A percentile compares a stretch with the other conserved stretches of the same genome.
Evolutionary conservation across 768 basidiomycete genomes (phyloP).

Genomic region (Mycena haematopus): DNA sequence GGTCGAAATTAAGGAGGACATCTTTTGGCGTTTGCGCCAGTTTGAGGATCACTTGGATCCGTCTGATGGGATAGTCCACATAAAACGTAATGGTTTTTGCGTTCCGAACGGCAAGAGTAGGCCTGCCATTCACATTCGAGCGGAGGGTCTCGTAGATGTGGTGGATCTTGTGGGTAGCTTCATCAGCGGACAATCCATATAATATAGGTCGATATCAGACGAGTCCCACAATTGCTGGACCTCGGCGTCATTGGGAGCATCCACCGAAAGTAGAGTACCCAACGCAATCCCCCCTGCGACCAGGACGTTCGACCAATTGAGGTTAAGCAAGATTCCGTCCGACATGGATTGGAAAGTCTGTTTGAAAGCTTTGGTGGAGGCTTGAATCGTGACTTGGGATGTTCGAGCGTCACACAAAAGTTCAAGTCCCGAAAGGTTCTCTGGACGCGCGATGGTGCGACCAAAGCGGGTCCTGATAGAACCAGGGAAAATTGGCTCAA

Average conservation of each 20-base stretch:
- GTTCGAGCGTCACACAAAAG: not conserved
- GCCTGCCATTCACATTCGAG: not conserved
- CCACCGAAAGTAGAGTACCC: conserved; percentile 16
- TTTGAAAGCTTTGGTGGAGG: not conserved
- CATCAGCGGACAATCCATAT: conserved; percentile 2
- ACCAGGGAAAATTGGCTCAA: conserved; percentile 2
- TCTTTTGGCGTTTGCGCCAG: not conserved
- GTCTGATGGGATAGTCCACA: not conserved
- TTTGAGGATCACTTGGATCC: conserved; percentile 12
- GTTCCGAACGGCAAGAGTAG: not conserved
- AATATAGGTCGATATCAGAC: conserved; percentile 13
- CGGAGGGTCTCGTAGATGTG: conserved; percentile 5
- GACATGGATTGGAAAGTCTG: conserved; percentile 11
- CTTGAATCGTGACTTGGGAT: not conserved
- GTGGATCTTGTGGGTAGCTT: conserved; percentile 5
- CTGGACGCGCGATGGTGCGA: not conserved
- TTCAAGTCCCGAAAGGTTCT: not conserved
- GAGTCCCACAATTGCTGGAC: not conserved
- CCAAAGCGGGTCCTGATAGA: not conserved
- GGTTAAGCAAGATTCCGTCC: conserved; percentile 15
- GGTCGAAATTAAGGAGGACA: conserved; percentile 11
- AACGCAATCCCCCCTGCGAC: conserved; percentile 26
- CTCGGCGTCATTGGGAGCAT: not conserved
- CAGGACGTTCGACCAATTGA: conserved; percentile 29
- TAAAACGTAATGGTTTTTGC: conserved; percentile 12